Conservation (phyloP, 768 basidiomycete species). For the Tylopilus sp. region DNA sequence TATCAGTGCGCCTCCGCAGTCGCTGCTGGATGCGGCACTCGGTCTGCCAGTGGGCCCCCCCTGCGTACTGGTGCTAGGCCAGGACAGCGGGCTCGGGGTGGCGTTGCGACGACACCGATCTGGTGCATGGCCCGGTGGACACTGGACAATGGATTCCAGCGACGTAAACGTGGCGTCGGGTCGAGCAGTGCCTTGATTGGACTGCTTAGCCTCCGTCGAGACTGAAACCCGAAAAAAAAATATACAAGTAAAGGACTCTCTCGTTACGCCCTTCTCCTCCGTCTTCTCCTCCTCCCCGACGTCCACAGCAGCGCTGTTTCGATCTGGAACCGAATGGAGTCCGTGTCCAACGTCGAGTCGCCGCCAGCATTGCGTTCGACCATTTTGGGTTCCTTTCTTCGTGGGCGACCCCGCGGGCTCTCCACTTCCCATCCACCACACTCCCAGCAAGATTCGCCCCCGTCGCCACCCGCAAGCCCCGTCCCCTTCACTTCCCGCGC, state of each 20-base stretch:
- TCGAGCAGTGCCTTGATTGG: constrained; percentile 8
- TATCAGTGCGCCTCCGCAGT: too few species aligned
- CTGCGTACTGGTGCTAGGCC: too few species aligned
- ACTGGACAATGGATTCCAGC: too few species aligned
- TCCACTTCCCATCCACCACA: constrained; percentile 50
- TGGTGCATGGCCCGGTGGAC: too few species aligned
- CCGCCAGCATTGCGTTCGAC: constrained; percentile 44
- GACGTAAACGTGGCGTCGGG: constrained; percentile 6
- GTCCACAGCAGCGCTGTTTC: not conserved
- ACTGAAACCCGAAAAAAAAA: constrained; percentile 13
- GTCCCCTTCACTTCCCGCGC: constrained; percentile 32
- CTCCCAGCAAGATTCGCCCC: constrained; percentile 32
- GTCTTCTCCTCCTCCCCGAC: not conserved
- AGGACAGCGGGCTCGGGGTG: too few species aligned
- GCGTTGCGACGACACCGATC: too few species aligned
- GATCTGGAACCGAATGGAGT: constrained; percentile 7
- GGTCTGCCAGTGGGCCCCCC: too few species aligned
- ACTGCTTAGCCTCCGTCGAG: constrained; percentile 12
- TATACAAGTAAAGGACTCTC: not conserved
- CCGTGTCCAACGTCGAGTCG: constrained; percentile 22
- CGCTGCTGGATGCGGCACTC: too few species aligned
- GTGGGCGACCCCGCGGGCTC: constrained; percentile 63
- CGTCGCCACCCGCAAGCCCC: constrained; percentile 44
- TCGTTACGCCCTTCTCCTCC: not conserved
- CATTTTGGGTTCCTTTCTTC: constrained; percentile 71